phyloP scores from a whole-genome alignment of 1,284 basidiomycete species.

The Cutaneotrichosporon sp. region DNA sequence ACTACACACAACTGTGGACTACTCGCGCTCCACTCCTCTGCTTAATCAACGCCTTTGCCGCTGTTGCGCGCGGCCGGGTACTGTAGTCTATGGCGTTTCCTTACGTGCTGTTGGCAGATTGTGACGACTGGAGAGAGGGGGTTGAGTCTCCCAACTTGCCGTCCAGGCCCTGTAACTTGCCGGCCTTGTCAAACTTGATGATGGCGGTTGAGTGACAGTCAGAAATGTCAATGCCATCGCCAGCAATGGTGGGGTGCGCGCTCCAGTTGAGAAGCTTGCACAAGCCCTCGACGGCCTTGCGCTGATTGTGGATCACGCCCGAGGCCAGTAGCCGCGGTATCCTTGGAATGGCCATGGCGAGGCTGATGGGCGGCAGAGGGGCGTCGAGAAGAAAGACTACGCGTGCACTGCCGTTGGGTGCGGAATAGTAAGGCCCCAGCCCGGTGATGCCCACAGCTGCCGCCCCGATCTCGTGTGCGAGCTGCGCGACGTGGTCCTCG shows the following conservation, averaged over 20 bases:
- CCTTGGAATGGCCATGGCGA: background rate
- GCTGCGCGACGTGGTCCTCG: background rate
- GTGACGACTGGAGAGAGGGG: no score
- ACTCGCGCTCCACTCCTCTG: no score
- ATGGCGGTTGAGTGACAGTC: background rate
- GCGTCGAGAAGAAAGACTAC: conserved; percentile 4
- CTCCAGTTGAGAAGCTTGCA: background rate
- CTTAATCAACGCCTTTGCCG: no score
- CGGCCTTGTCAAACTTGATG: background rate
- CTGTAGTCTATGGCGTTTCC: no score
- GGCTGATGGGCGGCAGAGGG: background rate
- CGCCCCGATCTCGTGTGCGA: conserved; percentile 8
- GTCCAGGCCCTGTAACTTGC: background rate
- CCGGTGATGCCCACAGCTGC: conserved; percentile 1
- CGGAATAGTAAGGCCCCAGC: conserved; percentile 3
- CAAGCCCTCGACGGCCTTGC: background rate
- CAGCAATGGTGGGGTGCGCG: background rate
- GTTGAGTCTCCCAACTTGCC: no score
- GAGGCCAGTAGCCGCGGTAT: background rate
- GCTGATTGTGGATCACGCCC: background rate
- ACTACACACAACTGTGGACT: no score
- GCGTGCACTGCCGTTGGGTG: conserved; percentile 1
- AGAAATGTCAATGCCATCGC: background rate
- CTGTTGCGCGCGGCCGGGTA: no score
- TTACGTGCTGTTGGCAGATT: no score